Evolutionary conservation across 129 eudicot species (phyloP).

Genomic region (Lactuca sativa): DNA sequence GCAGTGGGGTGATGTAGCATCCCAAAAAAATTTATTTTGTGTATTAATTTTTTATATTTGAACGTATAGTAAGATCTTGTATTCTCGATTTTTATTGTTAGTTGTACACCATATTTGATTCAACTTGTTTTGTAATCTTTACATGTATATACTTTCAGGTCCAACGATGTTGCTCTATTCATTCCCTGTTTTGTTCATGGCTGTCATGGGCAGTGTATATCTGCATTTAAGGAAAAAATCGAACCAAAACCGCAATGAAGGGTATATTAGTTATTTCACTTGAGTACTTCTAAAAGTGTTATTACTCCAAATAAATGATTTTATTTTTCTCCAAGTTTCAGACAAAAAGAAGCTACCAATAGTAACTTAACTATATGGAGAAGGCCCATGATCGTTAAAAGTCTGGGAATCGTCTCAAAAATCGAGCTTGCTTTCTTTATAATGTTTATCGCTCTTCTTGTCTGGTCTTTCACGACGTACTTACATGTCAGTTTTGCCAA

Average conservation of each 20-base stretch:
- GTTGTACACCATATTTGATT: too few relatives aligned
- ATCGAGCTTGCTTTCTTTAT: slow-evolving; percentile 63
- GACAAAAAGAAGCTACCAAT: slow-evolving; percentile 24
- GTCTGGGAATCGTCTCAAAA: slow-evolving; percentile 74
- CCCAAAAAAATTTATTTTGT: too few relatives aligned
- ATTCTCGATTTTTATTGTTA: too few relatives aligned
- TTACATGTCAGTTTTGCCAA: slow-evolving; percentile 39
- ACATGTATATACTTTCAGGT: slow-evolving; percentile 36
- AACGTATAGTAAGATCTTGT: too few relatives aligned
- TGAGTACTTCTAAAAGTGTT: neutral
- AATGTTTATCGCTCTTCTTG: slow-evolving; percentile 76
- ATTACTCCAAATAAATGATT: neutral
- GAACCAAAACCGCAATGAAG: slow-evolving; percentile 2
- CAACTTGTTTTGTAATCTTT: neutral
- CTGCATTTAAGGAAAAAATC: slow-evolving; percentile 56
- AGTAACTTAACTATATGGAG: slow-evolving; percentile 41
- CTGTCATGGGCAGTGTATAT: slow-evolving; percentile 57
- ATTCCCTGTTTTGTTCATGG: slow-evolving; percentile 63
- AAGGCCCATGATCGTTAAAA: slow-evolving; percentile 71
- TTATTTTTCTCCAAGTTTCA: neutral
- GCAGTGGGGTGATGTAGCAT: too few relatives aligned
- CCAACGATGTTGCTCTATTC: slow-evolving; percentile 54
- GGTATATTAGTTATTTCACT: slow-evolving; percentile 33
- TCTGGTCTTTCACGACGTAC: slow-evolving; percentile 56
- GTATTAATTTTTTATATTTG: neutral